A percentile compares a stretch with the other conserved stretches of the same genome.
phyloP scores from a whole-genome alignment of 495 filamentous ascomycete genomes.

The Bathelium albidoporum region DNA sequence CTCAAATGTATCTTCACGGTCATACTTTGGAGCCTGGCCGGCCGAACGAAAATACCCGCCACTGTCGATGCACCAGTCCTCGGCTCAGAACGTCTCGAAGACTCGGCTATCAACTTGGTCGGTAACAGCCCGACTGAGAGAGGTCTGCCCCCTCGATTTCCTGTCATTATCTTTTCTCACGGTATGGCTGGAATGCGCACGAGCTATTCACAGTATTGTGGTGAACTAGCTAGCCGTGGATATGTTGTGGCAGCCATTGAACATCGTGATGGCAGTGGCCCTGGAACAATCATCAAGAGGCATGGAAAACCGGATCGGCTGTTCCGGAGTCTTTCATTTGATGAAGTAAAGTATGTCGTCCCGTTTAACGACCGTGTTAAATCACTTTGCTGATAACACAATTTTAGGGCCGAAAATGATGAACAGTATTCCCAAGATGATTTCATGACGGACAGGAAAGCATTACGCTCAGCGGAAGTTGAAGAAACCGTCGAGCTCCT shows the following conservation, averaged over 20 bases:
- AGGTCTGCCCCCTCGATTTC: constrained; percentile 19
- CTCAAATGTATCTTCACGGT: constrained; percentile 30
- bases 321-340: neutral
- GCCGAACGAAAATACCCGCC: constrained; percentile 36
- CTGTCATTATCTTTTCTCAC: constrained; percentile 44
- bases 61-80: constrained; percentile 35
- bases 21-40: constrained; percentile 30
- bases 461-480: constrained; percentile 45
- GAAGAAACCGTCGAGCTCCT: constrained; percentile 39
- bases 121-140: neutral
- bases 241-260: constrained; percentile 43
- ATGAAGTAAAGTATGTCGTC: constrained; percentile 17
- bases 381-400: neutral
- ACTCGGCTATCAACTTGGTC: constrained; percentile 13
- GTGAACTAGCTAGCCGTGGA: constrained; percentile 43
- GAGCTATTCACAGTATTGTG: constrained; percentile 43
- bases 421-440: constrained; percentile 8
- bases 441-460: constrained; percentile 39
- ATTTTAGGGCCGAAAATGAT: constrained; percentile 18
- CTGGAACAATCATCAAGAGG: constrained; percentile 35
- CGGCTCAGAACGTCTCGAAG: constrained; percentile 17
- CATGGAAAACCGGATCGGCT: constrained; percentile 12
- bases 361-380: neutral
- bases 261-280: constrained; percentile 45
- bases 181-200: constrained; percentile 42